Base-by-base conservation (phyloP, 2,329 filamentous ascomycete species). In the Dichotomopilus funicola region DNA sequence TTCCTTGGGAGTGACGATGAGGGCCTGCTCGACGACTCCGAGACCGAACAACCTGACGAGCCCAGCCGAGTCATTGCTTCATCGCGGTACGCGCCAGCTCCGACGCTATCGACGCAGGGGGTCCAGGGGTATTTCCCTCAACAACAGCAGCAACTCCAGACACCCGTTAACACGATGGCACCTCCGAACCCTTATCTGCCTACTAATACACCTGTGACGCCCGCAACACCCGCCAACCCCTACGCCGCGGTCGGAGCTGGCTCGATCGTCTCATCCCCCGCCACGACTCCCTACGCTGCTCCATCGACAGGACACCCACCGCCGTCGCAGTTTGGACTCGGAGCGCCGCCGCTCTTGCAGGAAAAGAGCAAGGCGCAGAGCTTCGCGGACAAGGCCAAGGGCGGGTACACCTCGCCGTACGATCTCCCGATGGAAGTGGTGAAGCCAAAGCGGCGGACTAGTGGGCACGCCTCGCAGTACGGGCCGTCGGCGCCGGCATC, bases 321-420 rank as follows among this genome's bases (percentile, higher is more conserved):
- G 60, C 49, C 60, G 3, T 27, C 57, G 13, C 57, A 57, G 9
- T 72, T 68, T 54, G 62, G 70, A 36, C 77, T 74, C 61, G 72
- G 71, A 1, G 66, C 71, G 36, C 67, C 69, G 31, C 68, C 71
- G 41, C 65, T 67, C 0, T 63, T 66, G 10, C 76, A 77, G n/a
- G 73, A 79, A 59, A 63, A 79, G 56, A 71, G 71, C 35, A 84
- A 83, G 71, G 77, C 82, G 1, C 84, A 95, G 68, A 97, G 92
- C 71, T 99, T 96, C 70, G 89, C 82, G 5, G 87, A 92, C 70
- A 95, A 95, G 70, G 76, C 89, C 3, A 97, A 95, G 71, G 89
- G 89, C 54, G 91, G 92, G 6, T 99, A 99, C 68, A 81, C 87
- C 49, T 97, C 92, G 19, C 94, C 94, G 0, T 99, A 96, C 65